Conservation (phyloP, 495 filamentous ascomycete genomes). For the Hypoxylon lienhwacheense region DNA sequence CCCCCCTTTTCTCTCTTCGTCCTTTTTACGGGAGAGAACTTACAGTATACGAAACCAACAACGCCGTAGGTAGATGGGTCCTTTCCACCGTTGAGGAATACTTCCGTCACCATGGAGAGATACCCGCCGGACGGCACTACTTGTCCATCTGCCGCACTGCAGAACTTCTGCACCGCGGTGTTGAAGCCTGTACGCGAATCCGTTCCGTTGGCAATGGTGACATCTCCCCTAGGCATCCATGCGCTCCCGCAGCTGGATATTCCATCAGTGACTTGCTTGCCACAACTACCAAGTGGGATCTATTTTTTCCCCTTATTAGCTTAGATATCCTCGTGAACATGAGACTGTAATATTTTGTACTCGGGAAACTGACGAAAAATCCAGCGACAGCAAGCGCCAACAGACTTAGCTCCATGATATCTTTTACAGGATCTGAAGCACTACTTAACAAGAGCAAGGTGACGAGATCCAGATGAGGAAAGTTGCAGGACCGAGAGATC, state of each 20-base stretch:
- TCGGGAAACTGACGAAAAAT: conserved; percentile 5
- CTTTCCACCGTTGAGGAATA: conserved; percentile 34
- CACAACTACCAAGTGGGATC: conserved; percentile 3
- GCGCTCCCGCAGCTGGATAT: conserved; percentile 37
- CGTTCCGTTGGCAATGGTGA: conserved; percentile 33
- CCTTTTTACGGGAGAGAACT: neutral
- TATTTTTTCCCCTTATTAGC: conserved; percentile 1
- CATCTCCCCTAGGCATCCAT: conserved; percentile 38
- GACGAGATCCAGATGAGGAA: neutral
- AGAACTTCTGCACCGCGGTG: conserved; percentile 35
- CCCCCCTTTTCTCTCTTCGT: no score
- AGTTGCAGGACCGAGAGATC: neutral
- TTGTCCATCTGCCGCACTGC: conserved; percentile 26
- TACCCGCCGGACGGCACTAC: conserved; percentile 33
- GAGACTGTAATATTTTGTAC: no score
- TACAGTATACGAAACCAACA: conserved; percentile 39
- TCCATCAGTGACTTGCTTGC: conserved; percentile 21
- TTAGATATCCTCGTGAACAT: conserved; percentile 1
- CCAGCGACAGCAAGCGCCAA: conserved; percentile 8
- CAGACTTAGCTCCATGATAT: conserved; percentile 15
- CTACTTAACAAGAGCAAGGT: neutral
- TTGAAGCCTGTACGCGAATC: conserved; percentile 33
- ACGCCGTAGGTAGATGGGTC: conserved; percentile 31
- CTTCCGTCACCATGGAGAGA: conserved; percentile 38
- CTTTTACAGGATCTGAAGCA: neutral